A percentile compares a stretch with the other conserved stretches of the same genome.
Evolutionary conservation across 2,329 filamentous ascomycete genomes (phyloP).

Genomic region (Cadophora luteo-olivacea): DNA sequence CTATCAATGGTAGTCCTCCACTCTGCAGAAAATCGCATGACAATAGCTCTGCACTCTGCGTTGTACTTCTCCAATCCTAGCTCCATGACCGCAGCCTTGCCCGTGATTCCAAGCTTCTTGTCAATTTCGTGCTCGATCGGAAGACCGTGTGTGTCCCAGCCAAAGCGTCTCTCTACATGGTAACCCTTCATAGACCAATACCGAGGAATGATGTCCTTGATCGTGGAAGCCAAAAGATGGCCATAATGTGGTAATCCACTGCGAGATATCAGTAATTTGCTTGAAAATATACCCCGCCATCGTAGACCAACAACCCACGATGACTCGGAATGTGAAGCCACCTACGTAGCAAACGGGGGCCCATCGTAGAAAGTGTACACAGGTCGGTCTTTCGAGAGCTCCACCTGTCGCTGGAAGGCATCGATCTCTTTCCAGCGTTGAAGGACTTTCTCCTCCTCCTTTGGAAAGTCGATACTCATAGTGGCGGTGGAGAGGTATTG

Average conservation of each 20-base stretch:
- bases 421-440: conserved; percentile 89
- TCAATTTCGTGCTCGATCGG: conserved; percentile 98
- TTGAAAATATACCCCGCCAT: conserved; percentile 1
- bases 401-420: conserved; percentile 80
- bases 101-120: conserved; percentile 90
- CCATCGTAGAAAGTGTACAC: conserved; percentile 97
- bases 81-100: conserved; percentile 84
- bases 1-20: conserved; percentile 90
- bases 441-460: conserved; percentile 87
- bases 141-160: conserved; percentile 94
- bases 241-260: conserved; percentile 67
- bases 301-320: conserved; percentile 1
- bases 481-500: conserved; percentile 24
- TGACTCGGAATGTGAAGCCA: background rate
- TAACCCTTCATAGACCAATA: conserved; percentile 98
- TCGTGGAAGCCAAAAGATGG: conserved; percentile 83
- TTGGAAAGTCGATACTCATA: conserved; percentile 79
- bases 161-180: conserved; percentile 90
- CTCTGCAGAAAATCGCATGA: conserved; percentile 87
- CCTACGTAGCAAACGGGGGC: conserved; percentile 73
- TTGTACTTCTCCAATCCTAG: conserved; percentile 91
- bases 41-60: conserved; percentile 87
- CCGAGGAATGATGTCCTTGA: conserved; percentile 95
- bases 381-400: conserved; percentile 81
- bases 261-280: conserved; percentile 19